Conservation (phyloP, 495 filamentous ascomycete genomes). For the Penicillium crystallinum region DNA sequence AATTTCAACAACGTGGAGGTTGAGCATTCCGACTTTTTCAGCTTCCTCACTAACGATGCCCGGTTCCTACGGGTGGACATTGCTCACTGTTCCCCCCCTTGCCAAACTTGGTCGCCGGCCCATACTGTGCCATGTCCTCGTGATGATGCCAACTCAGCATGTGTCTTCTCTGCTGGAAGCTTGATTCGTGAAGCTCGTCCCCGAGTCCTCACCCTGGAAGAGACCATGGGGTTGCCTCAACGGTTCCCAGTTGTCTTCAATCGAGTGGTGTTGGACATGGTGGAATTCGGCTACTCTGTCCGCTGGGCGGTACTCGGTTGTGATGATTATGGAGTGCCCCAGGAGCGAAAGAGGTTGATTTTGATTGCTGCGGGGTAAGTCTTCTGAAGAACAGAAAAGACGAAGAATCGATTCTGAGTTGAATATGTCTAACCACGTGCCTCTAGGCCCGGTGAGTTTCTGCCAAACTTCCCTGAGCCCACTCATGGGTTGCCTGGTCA, state of each 20-base stretch:
- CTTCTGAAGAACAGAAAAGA: not conserved
- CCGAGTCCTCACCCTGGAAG: slow-evolving; percentile 75
- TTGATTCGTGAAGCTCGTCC: slow-evolving; percentile 59
- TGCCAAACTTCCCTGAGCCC: slow-evolving; percentile 62
- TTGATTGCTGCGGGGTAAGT: slow-evolving; percentile 73
- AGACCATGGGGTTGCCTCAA: slow-evolving; percentile 64
- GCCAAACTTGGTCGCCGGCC: slow-evolving; percentile 74
- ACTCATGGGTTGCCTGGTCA: slow-evolving; percentile 50
- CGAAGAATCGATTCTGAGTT: not conserved
- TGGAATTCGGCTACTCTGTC: slow-evolving; percentile 63
- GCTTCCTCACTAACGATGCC: slow-evolving; percentile 26
- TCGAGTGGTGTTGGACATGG: slow-evolving; percentile 59
- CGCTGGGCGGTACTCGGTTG: slow-evolving; percentile 50
- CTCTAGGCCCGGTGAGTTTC: slow-evolving; percentile 62
- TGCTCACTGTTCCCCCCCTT: slow-evolving; percentile 78
- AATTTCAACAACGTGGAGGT: slow-evolving; percentile 58
- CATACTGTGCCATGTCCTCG: slow-evolving; percentile 60
- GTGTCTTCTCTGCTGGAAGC: slow-evolving; percentile 57
- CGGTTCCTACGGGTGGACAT: slow-evolving; percentile 54
- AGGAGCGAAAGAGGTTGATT: slow-evolving; percentile 59
- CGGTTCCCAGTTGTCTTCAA: slow-evolving; percentile 50
- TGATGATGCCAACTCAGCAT: slow-evolving; percentile 70
- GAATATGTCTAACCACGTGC: slow-evolving; percentile 15
- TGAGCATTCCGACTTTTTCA: slow-evolving; percentile 18
- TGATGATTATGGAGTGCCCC: slow-evolving; percentile 57